Evolutionary conservation across 2,329 filamentous ascomycete genomes (phyloP).

Genomic region (Colletotrichum tofieldiae): DNA sequence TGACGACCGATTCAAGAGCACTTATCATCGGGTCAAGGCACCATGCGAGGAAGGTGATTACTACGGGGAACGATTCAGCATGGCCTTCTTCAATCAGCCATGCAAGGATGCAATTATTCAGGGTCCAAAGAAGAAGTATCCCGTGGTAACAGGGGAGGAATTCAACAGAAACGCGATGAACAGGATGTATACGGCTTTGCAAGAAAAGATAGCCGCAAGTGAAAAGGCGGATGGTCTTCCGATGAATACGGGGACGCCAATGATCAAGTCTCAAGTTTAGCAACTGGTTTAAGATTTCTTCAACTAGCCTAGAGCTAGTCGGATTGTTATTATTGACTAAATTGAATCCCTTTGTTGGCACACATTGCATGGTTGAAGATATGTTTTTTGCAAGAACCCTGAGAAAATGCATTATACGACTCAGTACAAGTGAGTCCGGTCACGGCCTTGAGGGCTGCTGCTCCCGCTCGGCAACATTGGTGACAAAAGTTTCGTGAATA

Average conservation of each 20-base stretch:
- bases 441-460: too few species aligned
- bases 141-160: conserved; percentile 69
- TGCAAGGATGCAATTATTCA: conserved; percentile 72
- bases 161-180: conserved; percentile 60
- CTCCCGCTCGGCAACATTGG: too few species aligned
- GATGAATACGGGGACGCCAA: not conserved
- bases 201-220: conserved; percentile 10
- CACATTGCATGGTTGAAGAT: not conserved
- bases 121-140: conserved; percentile 74
- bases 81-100: conserved; percentile 78
- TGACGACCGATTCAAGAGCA: conserved; percentile 78
- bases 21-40: conserved; percentile 76
- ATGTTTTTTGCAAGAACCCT: too few species aligned
- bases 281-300: not conserved
- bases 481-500: too few species aligned
- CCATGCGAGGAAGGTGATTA: conserved; percentile 69
- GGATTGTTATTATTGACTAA: not conserved
- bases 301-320: not conserved
- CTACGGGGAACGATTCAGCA: conserved; percentile 74
- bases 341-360: not conserved
- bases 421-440: too few species aligned
- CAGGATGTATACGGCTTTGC: conserved; percentile 16
- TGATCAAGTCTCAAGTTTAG: not conserved
- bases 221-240: not conserved
- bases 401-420: too few species aligned